Evolutionary conservation across 495 filamentous ascomycete species (phyloP).

Genomic region (Oidiodendron maius): DNA sequence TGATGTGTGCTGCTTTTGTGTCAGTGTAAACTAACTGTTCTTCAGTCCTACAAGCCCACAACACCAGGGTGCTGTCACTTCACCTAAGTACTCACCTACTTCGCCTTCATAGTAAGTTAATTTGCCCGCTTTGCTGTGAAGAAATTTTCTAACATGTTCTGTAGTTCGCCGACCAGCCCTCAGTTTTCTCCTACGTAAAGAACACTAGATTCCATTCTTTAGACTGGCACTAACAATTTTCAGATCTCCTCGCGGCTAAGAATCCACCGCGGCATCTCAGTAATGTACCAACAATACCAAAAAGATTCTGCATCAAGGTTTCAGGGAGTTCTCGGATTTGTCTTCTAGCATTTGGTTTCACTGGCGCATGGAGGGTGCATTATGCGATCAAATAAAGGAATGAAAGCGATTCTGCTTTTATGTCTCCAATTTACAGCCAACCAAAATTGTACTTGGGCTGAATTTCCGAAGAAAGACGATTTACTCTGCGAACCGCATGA

Average conservation of each 20-base stretch:
- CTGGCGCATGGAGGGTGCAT: background rate
- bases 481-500: background rate
- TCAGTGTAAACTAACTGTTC: background rate
- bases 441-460: slow-evolving; percentile 6
- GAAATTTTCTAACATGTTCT: background rate
- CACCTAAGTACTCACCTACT: slow-evolving; percentile 31
- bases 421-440: background rate
- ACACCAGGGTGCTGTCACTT: slow-evolving; percentile 44
- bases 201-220: background rate
- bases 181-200: slow-evolving; percentile 20
- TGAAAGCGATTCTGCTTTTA: background rate
- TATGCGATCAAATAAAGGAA: background rate
- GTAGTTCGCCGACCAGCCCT: slow-evolving; percentile 20
- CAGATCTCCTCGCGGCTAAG: slow-evolving; percentile 4
- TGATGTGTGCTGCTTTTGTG: background rate
- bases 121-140: background rate
- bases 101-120: slow-evolving; percentile 13
- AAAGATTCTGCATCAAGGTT: slow-evolving; percentile 4
- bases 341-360: slow-evolving; percentile 2
- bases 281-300: slow-evolving; percentile 6
- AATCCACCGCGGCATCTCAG: background rate
- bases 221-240: background rate
- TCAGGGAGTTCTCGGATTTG: slow-evolving; percentile 1
- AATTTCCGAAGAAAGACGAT: background rate
- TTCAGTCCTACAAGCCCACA: slow-evolving; percentile 56